Percentiles rank a stretch among this genome's conserved stretches.
Evolutionary conservation across 768 basidiomycete genomes (phyloP).

Genomic region (Rubroboletus satanas): DNA sequence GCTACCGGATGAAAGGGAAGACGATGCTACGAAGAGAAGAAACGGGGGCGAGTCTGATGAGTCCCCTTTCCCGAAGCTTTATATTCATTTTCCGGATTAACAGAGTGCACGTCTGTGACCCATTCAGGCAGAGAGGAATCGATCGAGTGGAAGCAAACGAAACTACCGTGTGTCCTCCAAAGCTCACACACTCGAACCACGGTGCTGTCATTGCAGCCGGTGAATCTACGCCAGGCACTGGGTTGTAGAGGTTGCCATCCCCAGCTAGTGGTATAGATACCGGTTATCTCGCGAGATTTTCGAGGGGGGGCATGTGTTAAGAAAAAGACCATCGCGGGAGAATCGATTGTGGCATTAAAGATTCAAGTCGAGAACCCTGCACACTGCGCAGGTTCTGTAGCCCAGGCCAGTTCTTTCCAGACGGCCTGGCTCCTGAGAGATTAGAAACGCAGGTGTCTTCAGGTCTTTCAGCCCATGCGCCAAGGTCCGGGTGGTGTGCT

Average conservation of each 20-base stretch:
- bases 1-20: neutral
- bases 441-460: neutral
- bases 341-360: neutral
- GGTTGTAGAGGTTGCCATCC: constrained; percentile 1
- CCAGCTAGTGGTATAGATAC: constrained; percentile 12
- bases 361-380: neutral
- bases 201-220: neutral
- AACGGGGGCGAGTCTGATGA: neutral
- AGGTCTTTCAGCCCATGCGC: neutral
- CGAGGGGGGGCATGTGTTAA: neutral
- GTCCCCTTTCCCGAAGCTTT: constrained; percentile 6
- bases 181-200: constrained; percentile 7
- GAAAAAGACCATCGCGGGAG: constrained; percentile 4
- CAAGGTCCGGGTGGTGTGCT: neutral
- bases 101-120: neutral
- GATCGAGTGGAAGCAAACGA: constrained; percentile 2
- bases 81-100: constrained; percentile 8
- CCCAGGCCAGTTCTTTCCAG: neutral
- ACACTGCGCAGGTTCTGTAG: neutral
- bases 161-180: neutral
- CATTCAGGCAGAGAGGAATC: neutral
- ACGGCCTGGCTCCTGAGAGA: neutral
- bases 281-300: constrained; percentile 9
- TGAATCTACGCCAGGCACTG: constrained; percentile 8
- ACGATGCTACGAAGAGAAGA: neutral